A percentile compares a stretch with the other conserved stretches of the same genome.
phyloP scores from a whole-genome alignment of 1,284 basidiomycete genomes.

The Trichosporon coremiiforme region DNA sequence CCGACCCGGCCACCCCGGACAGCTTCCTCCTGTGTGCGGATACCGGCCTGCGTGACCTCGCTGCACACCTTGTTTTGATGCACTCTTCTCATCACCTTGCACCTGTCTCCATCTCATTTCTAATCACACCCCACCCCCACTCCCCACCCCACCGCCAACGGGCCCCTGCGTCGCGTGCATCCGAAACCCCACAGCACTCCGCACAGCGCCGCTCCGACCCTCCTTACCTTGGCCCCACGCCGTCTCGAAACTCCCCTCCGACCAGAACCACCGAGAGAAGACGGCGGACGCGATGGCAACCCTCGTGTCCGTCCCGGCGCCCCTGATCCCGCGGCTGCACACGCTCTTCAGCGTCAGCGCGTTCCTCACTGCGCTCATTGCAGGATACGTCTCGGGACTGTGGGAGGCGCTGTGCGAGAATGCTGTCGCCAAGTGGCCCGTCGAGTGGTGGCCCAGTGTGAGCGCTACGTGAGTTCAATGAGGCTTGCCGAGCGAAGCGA shows the following conservation, averaged over 20 bases:
- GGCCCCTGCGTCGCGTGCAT: not conserved
- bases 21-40: no score
- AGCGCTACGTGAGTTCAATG: slow-evolving; percentile 73
- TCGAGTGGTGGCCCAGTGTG: slow-evolving; percentile 92
- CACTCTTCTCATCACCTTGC: not conserved
- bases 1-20: not conserved
- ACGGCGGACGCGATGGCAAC: slow-evolving; percentile 39
- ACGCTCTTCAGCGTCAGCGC: slow-evolving; percentile 71
- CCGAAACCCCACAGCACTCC: no score
- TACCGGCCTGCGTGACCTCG: not conserved
- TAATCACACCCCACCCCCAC: no score
- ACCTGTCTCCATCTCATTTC: not conserved
- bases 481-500: no score
- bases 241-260: not conserved
- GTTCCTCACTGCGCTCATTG: slow-evolving; percentile 68
- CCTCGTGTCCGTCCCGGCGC: slow-evolving; percentile 46
- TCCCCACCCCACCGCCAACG: no score
- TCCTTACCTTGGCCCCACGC: not conserved
- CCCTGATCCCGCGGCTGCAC: slow-evolving; percentile 60
- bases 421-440: slow-evolving; percentile 70
- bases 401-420: slow-evolving; percentile 90
- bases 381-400: slow-evolving; percentile 69
- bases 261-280: not conserved
- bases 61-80: not conserved
- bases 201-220: not conserved